These are phyloP conservation scores for Aspergillus cejpii DNA, from an alignment of 2,329 filamentous ascomycete species.

Conservation along the genomic window DNA sequence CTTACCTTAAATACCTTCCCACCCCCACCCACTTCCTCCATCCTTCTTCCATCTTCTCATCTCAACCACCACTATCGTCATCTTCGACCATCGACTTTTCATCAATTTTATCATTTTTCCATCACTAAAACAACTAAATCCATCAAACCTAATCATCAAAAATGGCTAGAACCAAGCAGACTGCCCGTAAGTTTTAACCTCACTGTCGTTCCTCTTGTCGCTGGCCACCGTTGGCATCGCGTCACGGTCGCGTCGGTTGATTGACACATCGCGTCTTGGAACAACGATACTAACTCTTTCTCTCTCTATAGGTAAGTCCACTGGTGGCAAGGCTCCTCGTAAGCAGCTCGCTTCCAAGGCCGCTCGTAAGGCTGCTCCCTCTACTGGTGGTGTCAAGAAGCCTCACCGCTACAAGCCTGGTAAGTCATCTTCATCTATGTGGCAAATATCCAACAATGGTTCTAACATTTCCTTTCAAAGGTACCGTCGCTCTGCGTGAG, in stretches of 20 bases:
- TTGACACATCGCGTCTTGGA: constrained; percentile 12
- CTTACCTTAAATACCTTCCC: constrained; percentile 38
- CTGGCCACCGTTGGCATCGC: not conserved
- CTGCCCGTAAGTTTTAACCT: constrained; percentile 43
- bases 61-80: constrained; percentile 9
- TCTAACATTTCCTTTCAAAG: constrained; percentile 33
- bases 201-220: constrained; percentile 16
- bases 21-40: constrained; percentile 36
- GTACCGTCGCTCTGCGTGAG: constrained; percentile 94
- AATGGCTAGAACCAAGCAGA: constrained; percentile 51
- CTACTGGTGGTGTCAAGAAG: constrained; percentile 96
- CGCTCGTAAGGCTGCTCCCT: constrained; percentile 94
- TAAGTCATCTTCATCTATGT: constrained; percentile 30
- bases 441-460: constrained; percentile 1
- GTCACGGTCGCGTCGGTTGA: constrained; percentile 16
- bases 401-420: constrained; percentile 83
- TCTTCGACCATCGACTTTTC: constrained; percentile 22
- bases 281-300: constrained; percentile 24
- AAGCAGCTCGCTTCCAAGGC: constrained; percentile 99
- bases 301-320: constrained; percentile 57
- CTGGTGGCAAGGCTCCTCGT: constrained; percentile 65
- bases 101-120: constrained; percentile 26
- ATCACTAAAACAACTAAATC: constrained; percentile 26
- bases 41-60: constrained; percentile 32
- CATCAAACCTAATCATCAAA: constrained; percentile 27